Evolutionary conservation across 192 early-diverging fungal genomes (phyloP).

Genomic region (Chytriomyces hyalinus): DNA sequence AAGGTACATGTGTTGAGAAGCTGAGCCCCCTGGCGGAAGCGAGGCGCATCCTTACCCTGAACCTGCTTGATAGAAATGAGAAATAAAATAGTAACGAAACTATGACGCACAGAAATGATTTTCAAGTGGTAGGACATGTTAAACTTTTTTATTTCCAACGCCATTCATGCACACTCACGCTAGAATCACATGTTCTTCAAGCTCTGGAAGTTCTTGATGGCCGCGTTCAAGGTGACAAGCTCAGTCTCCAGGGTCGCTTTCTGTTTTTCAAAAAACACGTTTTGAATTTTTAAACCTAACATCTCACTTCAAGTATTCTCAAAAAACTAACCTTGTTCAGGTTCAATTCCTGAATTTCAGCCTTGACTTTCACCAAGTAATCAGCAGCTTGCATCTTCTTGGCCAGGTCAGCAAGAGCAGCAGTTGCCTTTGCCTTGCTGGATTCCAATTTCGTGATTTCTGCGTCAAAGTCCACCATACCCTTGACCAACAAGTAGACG

Average conservation of each 20-base stretch:
- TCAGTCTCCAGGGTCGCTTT: slow-evolving; percentile 75
- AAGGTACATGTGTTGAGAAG: too few relatives aligned
- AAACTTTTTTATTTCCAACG: too few relatives aligned
- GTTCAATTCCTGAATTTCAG: slow-evolving; percentile 74
- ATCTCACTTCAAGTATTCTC: neutral
- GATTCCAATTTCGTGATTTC: slow-evolving; percentile 82
- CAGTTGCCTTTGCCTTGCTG: slow-evolving; percentile 68
- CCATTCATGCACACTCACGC: too few relatives aligned
- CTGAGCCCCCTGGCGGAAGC: too few relatives aligned
- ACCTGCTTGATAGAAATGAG: too few relatives aligned
- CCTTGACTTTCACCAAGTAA: slow-evolving; percentile 73
- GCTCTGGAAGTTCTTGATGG: slow-evolving; percentile 69
- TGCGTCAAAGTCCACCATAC: slow-evolving; percentile 78
- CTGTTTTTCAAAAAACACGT: slow-evolving; percentile 40
- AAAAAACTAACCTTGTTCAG: slow-evolving; percentile 58
- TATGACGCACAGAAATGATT: too few relatives aligned
- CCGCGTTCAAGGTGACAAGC: slow-evolving; percentile 69
- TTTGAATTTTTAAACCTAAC: neutral
- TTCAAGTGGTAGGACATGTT: too few relatives aligned
- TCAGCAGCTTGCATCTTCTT: slow-evolving; percentile 71
- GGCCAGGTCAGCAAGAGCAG: slow-evolving; percentile 60
- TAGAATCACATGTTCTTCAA: slow-evolving; percentile 42
- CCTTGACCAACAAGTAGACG: slow-evolving; percentile 80
- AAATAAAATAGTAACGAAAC: too few relatives aligned
- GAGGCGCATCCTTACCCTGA: too few relatives aligned